Evolutionary conservation across 495 filamentous ascomycete genomes (phyloP).

Genomic region (Baudoinia panamericana): DNA sequence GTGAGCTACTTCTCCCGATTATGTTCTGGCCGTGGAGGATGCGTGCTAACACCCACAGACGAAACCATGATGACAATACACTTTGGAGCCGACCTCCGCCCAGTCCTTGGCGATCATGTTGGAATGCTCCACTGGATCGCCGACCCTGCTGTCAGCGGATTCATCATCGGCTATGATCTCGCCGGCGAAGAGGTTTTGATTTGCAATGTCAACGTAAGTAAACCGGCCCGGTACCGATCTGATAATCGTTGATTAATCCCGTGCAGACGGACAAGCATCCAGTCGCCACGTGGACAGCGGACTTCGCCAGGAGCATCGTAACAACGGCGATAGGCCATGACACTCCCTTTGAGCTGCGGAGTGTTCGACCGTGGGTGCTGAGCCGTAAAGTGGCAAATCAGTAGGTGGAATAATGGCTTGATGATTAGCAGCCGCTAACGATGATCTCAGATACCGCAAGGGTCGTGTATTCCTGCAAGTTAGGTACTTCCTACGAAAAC

Average conservation of each 20-base stretch:
- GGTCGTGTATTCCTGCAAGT: conserved; percentile 31
- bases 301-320: not conserved
- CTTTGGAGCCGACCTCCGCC: conserved; percentile 31
- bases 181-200: conserved; percentile 32
- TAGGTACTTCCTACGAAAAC: conserved; percentile 14
- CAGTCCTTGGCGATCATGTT: conserved; percentile 28
- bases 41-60: conserved; percentile 14
- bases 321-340: conserved; percentile 27
- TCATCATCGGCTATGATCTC: conserved; percentile 34
- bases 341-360: conserved; percentile 30
- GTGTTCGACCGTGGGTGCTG: conserved; percentile 32
- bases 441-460: conserved; percentile 25
- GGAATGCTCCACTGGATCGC: conserved; percentile 37
- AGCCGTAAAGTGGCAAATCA: conserved; percentile 30
- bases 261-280: not conserved
- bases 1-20: no score
- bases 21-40: not conserved
- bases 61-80: conserved; percentile 39
- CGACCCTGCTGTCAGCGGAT: conserved; percentile 31
- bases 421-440: no score
- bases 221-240: not conserved
- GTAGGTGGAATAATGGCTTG: no score
- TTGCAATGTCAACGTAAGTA: conserved; percentile 31
- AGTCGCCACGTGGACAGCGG: not conserved
- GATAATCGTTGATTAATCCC: not conserved